Evolutionary conservation across 192 early-diverging fungal species (phyloP), one percentile per base, ranked within the genome.

Genomic region (Rhizophagus prolifer): DNA sequence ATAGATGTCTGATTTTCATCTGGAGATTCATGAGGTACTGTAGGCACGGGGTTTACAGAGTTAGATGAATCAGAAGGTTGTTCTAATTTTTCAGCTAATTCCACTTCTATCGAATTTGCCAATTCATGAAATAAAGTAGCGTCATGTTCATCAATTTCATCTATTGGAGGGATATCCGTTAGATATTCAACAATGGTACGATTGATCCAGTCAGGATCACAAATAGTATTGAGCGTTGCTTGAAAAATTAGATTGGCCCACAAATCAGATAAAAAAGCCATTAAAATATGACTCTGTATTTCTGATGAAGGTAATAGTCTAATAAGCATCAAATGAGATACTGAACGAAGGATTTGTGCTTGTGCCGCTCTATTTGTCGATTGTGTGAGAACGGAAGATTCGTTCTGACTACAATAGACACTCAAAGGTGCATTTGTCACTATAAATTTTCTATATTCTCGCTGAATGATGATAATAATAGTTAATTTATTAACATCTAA

Each of bases 191-290:
- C 83, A 25, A 89, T 87, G 28, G 79, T 70, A 41, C 84, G 38
- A 72, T 89, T 89, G 26, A 89, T 78, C 63, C 79, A 87, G 60
- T 89, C 88, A 2, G 88, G 86, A 60, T 89, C 86, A 28, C 86
- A 84, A 2, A 84, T 44, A 5, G 74, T 82, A 38, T 85, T 79
- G 13, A 89, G 72, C 9, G 81, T 78, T 63, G 75, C 66, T n/a
- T 85, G 83, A 58, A 89, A 80, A 50, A 85, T 78, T 23, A 86
- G 81, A 10, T 79, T 81, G 9, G 88, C 81, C 70, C 87, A 81
- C 26, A 89, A 77, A 59, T 87, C 88, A 64, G 82, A 83, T 72
- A 89, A 80, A 12, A 87, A 79, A 50, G 81, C 68, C 76, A 84
- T 75, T 0, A 89, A 70, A 5, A 87, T 79, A 2, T 36, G 28